phyloP scores from a whole-genome alignment of 305 asterid genomes.

The Solanum aculeatissimum region DNA sequence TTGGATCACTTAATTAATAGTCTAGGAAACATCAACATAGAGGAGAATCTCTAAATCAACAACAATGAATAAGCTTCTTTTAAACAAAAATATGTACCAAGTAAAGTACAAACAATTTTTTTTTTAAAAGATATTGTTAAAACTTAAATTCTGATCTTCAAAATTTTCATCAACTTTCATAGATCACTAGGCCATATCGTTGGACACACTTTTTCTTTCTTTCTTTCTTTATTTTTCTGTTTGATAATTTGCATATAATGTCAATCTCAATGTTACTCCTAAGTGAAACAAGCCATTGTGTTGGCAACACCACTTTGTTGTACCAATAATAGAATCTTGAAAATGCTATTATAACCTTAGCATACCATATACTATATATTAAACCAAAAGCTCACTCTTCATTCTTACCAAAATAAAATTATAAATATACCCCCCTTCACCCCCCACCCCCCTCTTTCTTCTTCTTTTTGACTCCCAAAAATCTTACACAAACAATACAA shows the following conservation, averaged over 20 bases:
- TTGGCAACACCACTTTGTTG: neutral
- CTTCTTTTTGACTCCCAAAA: slow-evolving; percentile 34
- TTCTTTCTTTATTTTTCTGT: neutral
- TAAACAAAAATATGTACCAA: too few relatives aligned
- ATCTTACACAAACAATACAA: neutral
- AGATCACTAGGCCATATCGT: neutral
- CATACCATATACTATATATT: neutral
- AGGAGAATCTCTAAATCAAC: neutral
- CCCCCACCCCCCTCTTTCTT: slow-evolving; percentile 1
- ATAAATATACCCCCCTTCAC: slow-evolving; percentile 11
- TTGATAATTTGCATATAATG: slow-evolving; percentile 15
- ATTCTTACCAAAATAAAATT: slow-evolving; percentile 11
- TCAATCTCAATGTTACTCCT: slow-evolving; percentile 33
- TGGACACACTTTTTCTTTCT: neutral
- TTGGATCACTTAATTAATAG: neutral
- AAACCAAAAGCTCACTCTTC: slow-evolving; percentile 10
- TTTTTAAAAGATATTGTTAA: neutral
- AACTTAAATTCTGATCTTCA: neutral
- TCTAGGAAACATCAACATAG: neutral
- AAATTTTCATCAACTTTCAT: neutral
- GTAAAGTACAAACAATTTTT: too few relatives aligned
- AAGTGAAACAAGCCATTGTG: slow-evolving; percentile 13
- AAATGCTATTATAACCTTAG: slow-evolving; percentile 8
- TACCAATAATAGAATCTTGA: slow-evolving; percentile 9
- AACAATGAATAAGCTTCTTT: too few relatives aligned